phyloP scores from a whole-genome alignment of 768 basidiomycete species.

The Panaeolus papilionaceus region DNA sequence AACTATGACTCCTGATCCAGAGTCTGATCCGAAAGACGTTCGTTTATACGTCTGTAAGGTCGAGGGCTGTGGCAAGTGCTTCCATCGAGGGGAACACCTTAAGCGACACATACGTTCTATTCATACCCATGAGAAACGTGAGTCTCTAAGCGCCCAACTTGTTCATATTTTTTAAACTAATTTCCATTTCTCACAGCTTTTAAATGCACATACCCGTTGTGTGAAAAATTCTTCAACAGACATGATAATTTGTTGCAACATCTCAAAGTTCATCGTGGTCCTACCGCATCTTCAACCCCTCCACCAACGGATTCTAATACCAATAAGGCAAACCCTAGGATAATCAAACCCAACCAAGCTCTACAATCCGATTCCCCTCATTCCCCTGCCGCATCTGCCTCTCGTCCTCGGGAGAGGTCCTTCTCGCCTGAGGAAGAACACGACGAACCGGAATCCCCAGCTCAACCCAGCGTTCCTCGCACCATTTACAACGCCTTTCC shows the following conservation, averaged over 20 bases:
- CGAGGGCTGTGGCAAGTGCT: conserved; percentile 74
- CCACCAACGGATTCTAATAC: conserved; percentile 12
- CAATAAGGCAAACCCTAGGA: conserved; percentile 17
- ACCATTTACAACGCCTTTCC: conserved; percentile 36
- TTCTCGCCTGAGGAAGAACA: conserved; percentile 26
- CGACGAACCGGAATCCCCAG: conserved; percentile 27
- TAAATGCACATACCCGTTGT: conserved; percentile 69
- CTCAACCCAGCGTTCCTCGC: conserved; percentile 25
- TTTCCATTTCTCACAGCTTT: conserved; percentile 54
- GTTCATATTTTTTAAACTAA: not conserved
- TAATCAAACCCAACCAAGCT: conserved; percentile 21
- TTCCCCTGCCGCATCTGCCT: conserved; percentile 25
- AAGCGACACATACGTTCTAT: conserved; percentile 79
- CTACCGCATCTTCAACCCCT: conserved; percentile 20
- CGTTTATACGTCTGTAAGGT: conserved; percentile 67
- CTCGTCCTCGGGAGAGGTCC: conserved; percentile 22
- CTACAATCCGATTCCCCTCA: conserved; percentile 17
- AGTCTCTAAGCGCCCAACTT: conserved; percentile 34
- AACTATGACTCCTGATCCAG: conserved; percentile 31
- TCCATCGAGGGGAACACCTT: conserved; percentile 76
- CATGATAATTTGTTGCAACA: conserved; percentile 86
- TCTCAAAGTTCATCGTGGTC: conserved; percentile 68
- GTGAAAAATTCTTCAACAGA: conserved; percentile 78
- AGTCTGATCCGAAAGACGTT: conserved; percentile 34
- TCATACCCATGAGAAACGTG: conserved; percentile 81